Evolutionary conservation across 164 flowering plant genomes (phyloP).

Genomic region (Vitis rupestris): DNA sequence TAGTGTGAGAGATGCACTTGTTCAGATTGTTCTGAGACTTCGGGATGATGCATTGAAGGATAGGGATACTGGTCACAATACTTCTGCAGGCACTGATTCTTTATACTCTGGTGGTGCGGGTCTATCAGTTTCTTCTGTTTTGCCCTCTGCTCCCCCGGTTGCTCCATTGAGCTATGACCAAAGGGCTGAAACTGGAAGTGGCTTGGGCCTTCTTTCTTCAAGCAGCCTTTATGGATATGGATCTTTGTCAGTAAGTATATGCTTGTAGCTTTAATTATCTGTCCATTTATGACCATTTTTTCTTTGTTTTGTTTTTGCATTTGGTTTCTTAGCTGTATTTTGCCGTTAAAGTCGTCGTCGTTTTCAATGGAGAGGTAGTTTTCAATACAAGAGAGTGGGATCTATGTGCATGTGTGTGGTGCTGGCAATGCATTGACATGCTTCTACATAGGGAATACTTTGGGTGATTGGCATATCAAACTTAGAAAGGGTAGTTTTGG

Average conservation of each 20-base stretch:
- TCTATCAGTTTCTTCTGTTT: constrained; percentile 50
- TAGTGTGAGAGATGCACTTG: constrained; percentile 84
- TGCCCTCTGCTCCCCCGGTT: constrained; percentile 50
- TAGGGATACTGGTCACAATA: constrained; percentile 50
- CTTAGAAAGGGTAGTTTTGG: too few species aligned
- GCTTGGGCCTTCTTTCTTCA: constrained; percentile 60
- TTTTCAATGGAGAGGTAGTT: too few species aligned
- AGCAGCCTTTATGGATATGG: constrained; percentile 77
- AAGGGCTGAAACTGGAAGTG: constrained; percentile 57
- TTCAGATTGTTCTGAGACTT: constrained; percentile 85
- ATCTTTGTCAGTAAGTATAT: constrained; percentile 59
- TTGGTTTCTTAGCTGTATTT: not conserved
- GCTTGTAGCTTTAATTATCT: not conserved
- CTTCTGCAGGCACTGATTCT: constrained; percentile 46
- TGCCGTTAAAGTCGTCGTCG: too few species aligned
- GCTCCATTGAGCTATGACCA: constrained; percentile 68
- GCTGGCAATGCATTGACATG: too few species aligned
- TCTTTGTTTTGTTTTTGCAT: not conserved
- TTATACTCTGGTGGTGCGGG: constrained; percentile 42
- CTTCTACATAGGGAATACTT: too few species aligned
- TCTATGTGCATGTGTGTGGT: too few species aligned
- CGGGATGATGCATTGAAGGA: constrained; percentile 84
- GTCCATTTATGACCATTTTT: not conserved
- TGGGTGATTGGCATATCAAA: too few species aligned
- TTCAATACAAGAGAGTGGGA: too few species aligned